These are phyloP conservation scores for Metahyphopichia silvanorum DNA, from an alignment of 805 yeast genomes.

Conservation along the genomic window DNA sequence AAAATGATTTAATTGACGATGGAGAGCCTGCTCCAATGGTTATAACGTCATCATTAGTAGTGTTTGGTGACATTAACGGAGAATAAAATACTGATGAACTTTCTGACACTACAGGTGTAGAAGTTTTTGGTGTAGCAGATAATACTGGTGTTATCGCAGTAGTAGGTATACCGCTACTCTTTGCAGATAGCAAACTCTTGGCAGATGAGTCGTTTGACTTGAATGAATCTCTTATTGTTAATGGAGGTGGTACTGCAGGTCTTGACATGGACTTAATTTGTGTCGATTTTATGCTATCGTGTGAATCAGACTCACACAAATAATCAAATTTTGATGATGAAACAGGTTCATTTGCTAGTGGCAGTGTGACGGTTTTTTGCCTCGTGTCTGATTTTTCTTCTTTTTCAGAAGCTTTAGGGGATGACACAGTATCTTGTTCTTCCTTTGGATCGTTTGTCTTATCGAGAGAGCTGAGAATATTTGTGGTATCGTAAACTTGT, in stretches of 20 bases:
- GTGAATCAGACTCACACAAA: too few species aligned
- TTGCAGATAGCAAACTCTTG: neutral
- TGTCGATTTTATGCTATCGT: too few species aligned
- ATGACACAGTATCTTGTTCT: neutral
- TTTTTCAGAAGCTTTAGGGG: neutral
- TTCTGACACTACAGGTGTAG: too few species aligned
- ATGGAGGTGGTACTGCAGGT: neutral
- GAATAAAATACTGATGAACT: slow-evolving; percentile 1
- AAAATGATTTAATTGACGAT: slow-evolving; percentile 24
- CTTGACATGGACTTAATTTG: too few species aligned
- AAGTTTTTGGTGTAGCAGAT: neutral
- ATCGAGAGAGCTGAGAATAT: neutral
- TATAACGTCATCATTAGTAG: slow-evolving; percentile 22
- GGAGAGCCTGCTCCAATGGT: slow-evolving; percentile 41
- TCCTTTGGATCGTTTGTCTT: neutral
- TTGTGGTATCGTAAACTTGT: slow-evolving; percentile 1
- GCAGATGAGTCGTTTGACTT: neutral
- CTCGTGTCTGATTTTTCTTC: neutral
- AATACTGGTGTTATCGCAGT: too few species aligned
- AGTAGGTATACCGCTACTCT: neutral
- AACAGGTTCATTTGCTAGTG: too few species aligned
- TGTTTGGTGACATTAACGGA: slow-evolving; percentile 16
- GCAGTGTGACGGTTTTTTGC: neutral
- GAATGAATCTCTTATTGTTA: neutral
- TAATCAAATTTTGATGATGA: too few species aligned